Evolutionary conservation across 2,329 filamentous ascomycete species (phyloP).

Genomic region (Botrytis aclada): DNA sequence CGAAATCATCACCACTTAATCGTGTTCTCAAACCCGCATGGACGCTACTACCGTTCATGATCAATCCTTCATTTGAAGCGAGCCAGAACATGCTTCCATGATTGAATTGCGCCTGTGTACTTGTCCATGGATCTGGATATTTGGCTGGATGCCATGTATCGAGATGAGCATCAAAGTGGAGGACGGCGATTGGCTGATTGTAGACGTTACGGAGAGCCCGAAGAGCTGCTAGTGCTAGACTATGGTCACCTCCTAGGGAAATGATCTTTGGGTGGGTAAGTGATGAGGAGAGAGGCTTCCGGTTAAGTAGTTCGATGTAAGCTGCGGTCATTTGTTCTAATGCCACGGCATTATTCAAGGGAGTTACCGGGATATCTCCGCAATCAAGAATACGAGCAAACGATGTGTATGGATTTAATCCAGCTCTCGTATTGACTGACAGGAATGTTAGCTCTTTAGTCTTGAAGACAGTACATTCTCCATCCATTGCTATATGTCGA

Average conservation of each 20-base stretch:
- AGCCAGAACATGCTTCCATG: constrained; percentile 94
- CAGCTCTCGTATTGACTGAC: constrained; percentile 69
- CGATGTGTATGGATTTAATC: constrained; percentile 76
- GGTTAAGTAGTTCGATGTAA: constrained; percentile 33
- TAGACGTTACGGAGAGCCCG: constrained; percentile 62
- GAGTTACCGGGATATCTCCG: constrained; percentile 83
- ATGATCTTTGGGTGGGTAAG: constrained; percentile 46
- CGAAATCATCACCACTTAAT: constrained; percentile 61
- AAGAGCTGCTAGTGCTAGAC: constrained; percentile 65
- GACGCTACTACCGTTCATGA: constrained; percentile 70
- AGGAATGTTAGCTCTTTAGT: not conserved
- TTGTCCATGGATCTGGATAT: constrained; percentile 74
- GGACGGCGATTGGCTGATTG: constrained; percentile 60
- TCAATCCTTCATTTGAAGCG: constrained; percentile 74
- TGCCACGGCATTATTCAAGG: constrained; percentile 81
- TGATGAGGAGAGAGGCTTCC: constrained; percentile 31
- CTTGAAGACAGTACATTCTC: not conserved
- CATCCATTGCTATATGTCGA: not conserved
- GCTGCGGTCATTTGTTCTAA: constrained; percentile 69
- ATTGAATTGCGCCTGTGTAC: constrained; percentile 71
- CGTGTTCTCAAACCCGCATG: constrained; percentile 82
- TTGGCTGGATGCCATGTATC: constrained; percentile 48
- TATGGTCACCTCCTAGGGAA: constrained; percentile 72
- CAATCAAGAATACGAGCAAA: constrained; percentile 84
- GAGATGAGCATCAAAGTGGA: constrained; percentile 66